Evolutionary conservation across 192 early-diverging fungal genomes (phyloP), one percentile per base, ranked within the genome.

Genomic region (Entophlyctis helioformis): DNA sequence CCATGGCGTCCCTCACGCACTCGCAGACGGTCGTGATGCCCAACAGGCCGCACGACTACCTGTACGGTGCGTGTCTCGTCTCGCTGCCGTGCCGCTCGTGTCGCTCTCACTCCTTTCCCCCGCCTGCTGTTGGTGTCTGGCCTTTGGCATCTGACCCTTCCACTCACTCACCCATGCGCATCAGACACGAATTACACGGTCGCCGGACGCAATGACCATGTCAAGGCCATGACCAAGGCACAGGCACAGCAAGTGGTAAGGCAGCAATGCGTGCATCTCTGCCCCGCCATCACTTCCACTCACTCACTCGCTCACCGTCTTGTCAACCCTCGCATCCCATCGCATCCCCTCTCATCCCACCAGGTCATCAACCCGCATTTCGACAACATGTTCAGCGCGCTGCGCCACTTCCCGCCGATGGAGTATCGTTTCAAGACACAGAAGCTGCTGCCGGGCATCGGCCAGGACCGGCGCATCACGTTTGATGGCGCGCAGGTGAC

Each of bases 361-460:
- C 39, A 72, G 73, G 40, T 70, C 11, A 77, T 79, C 37, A 44
- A 67, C 11, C 76, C 76, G 8, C 43, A 62, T 21, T 78, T 58
- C 48, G 39, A 57, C 6, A 78, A 78, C 65, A 67, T 78, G 69
- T 78, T 78, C 49, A 73, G 69, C 18, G 46, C 67, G 10, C 51
- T 66, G 36, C 42, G 43, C 10, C 64, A 66, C 60, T 69, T 54
- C 50, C 72, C 64, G 9, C 44, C 58, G 12, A 46, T 53, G 25
- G 23, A 40, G 12, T 72, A 54, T 39, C 39, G 52, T 40, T 33
- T 72, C 5, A 60, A 60, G 10, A 32, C 56, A 8, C 64, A 62
- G 48, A 18, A 38, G 0, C 36, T 60, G 12, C 55, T 57, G 13
- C 39, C 56, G 13, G 31, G 57, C 13, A 51, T 74, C 15, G 71